Conservation (phyloP, 1,284 basidiomycete genomes). For the Irpex sp. region DNA sequence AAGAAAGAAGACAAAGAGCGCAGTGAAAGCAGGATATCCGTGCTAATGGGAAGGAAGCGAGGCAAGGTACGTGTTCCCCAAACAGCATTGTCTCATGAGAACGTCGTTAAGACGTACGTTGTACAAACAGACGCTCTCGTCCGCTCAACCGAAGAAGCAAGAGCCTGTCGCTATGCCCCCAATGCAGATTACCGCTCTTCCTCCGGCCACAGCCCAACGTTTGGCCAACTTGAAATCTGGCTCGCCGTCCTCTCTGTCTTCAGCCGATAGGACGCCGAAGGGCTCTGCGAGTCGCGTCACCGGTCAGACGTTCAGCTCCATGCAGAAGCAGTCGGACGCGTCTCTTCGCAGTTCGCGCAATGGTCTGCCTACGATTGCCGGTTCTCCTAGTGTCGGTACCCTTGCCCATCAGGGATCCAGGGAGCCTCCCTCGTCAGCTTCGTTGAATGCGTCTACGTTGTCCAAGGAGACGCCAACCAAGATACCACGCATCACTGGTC, state of each 20-base stretch:
- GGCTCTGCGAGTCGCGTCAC: conserved; percentile 55
- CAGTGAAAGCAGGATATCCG: conserved; percentile 82
- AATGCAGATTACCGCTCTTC: conserved; percentile 82
- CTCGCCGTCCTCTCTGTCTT: conserved; percentile 40
- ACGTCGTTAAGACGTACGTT: conserved; percentile 10
- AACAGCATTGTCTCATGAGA: conserved; percentile 10
- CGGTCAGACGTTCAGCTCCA: conserved; percentile 72
- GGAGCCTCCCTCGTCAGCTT: conserved; percentile 49
- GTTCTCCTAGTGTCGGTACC: conserved; percentile 81
- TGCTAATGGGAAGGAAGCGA: conserved; percentile 84
- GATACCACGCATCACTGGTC: conserved; percentile 88
- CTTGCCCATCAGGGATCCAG: conserved; percentile 42
- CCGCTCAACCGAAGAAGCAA: conserved; percentile 72
- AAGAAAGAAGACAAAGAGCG: conserved; percentile 81
- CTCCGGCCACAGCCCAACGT: conserved; percentile 73
- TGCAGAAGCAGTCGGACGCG: conserved; percentile 78
- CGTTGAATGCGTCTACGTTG: conserved; percentile 49
- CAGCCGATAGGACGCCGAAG: conserved; percentile 41
- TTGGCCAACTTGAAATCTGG: conserved; percentile 71
- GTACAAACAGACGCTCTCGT: conserved; percentile 71
- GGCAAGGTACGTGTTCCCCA: conserved; percentile 70
- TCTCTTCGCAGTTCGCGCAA: conserved; percentile 66
- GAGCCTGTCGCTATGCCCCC: conserved; percentile 75
- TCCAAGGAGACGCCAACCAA: conserved; percentile 87
- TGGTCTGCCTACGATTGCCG: conserved; percentile 83